A percentile compares a stretch with the other conserved stretches of the same genome.
Evolutionary conservation across 1,284 basidiomycete genomes (phyloP).

Genomic region (Clitocybe nebularis): DNA sequence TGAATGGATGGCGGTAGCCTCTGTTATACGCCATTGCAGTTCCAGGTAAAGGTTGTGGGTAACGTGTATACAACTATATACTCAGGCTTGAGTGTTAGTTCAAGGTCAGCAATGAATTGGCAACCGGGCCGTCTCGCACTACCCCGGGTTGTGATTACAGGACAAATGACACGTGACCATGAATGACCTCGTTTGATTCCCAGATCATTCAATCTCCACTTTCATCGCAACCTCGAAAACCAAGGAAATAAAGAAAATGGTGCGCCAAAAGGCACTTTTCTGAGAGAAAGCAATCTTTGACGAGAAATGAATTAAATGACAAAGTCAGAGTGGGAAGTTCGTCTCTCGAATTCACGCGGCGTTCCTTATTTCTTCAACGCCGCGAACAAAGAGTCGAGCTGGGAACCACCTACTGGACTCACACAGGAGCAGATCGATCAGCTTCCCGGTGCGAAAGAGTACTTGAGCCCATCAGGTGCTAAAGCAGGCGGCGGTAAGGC

Average conservation of each 20-base stretch:
- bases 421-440: conserved; percentile 55
- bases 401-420: conserved; percentile 77
- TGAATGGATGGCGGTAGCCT: conserved; percentile 47
- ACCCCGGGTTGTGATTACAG: too few species aligned
- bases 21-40: conserved; percentile 4
- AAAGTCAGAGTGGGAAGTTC: conserved; percentile 68
- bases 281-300: not conserved
- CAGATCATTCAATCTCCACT: too few species aligned
- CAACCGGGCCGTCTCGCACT: too few species aligned
- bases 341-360: conserved; percentile 75
- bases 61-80: too few species aligned
- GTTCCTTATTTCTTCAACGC: conserved; percentile 90
- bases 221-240: too few species aligned
- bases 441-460: conserved; percentile 69
- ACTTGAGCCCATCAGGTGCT: conserved; percentile 25
- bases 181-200: too few species aligned
- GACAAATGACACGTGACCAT: too few species aligned
- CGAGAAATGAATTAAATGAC: not conserved
- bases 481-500: conserved; percentile 24
- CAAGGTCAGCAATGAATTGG: too few species aligned
- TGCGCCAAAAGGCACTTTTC: not conserved
- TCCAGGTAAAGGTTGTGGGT: too few species aligned
- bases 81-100: too few species aligned
- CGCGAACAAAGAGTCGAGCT: conserved; percentile 68
- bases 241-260: not conserved